Conservation (phyloP, 2,329 filamentous ascomycete species). For the Hortaea werneckii region DNA sequence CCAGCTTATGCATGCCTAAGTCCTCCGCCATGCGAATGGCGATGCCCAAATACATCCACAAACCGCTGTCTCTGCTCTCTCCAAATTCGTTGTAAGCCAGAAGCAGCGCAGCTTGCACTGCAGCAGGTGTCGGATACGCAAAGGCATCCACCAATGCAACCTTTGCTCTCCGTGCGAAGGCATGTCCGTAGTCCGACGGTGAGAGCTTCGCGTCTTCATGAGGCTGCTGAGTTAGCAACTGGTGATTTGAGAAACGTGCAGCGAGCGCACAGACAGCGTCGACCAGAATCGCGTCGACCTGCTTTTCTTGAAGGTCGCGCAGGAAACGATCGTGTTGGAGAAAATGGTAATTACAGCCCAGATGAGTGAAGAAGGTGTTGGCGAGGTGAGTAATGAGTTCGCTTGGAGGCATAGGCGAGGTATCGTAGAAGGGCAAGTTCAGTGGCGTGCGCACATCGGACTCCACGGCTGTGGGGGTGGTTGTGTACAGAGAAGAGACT, state of each 20-base stretch:
- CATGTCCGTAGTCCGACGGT: slow-evolving; percentile 59
- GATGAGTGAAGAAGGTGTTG: slow-evolving; percentile 68
- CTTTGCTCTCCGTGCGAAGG: slow-evolving; percentile 74
- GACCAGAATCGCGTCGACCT: slow-evolving; percentile 72
- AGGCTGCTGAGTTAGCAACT: slow-evolving; percentile 41
- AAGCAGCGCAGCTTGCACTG: slow-evolving; percentile 72
- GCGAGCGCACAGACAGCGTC: slow-evolving; percentile 77
- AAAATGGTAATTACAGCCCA: slow-evolving; percentile 82
- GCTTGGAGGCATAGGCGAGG: slow-evolving; percentile 59
- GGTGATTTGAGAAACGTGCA: slow-evolving; percentile 63
- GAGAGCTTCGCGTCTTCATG: slow-evolving; percentile 37
- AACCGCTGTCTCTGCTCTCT: slow-evolving; percentile 73
- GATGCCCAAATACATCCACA: slow-evolving; percentile 90
- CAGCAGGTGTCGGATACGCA: slow-evolving; percentile 69
- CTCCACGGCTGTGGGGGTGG: slow-evolving; percentile 18
- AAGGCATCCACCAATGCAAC: slow-evolving; percentile 75
- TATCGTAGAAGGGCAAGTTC: slow-evolving; percentile 63
- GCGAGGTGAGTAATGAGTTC: slow-evolving; percentile 66
- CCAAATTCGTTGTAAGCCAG: slow-evolving; percentile 87
- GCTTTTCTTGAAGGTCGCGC: slow-evolving; percentile 67
- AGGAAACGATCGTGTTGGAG: slow-evolving; percentile 63
- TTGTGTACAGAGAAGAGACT: slow-evolving; percentile 13
- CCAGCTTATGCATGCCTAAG: slow-evolving; percentile 69
- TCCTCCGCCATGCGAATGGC: slow-evolving; percentile 76
- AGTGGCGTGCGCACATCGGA: slow-evolving; percentile 34